Evolutionary conservation across 495 filamentous ascomycete species (phyloP).

Genomic region (Clavariopsis aquatica): DNA sequence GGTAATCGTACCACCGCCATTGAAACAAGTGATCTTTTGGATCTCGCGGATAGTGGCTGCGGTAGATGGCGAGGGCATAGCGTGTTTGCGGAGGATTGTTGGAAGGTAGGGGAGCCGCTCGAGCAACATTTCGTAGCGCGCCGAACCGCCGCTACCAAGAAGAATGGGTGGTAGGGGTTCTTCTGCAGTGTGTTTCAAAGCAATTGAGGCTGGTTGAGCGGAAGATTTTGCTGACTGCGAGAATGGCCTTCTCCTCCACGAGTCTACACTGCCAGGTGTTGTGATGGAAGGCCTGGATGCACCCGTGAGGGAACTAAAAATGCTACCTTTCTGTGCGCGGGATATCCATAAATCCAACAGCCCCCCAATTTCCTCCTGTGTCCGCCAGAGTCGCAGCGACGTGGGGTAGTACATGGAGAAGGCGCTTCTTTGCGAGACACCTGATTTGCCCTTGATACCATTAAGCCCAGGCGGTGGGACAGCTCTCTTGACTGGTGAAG

Average conservation of each 20-base stretch:
- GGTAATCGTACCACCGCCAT: conserved; percentile 49
- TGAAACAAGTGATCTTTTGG: conserved; percentile 68
- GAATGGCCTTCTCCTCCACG: conserved; percentile 38
- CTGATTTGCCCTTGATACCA: conserved; percentile 41
- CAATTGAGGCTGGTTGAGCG: not conserved
- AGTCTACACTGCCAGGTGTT: conserved; percentile 38
- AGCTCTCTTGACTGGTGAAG: conserved; percentile 74
- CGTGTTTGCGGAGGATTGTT: conserved; percentile 52
- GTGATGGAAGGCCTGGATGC: not conserved
- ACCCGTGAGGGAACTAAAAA: conserved; percentile 4
- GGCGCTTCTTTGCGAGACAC: conserved; percentile 54
- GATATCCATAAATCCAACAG: conserved; percentile 66
- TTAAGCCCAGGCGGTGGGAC: conserved; percentile 44
- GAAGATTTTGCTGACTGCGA: conserved; percentile 6
- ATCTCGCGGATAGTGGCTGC: conserved; percentile 53
- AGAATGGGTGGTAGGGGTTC: conserved; percentile 45
- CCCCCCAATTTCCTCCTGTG: conserved; percentile 74
- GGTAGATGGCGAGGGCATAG: conserved; percentile 33
- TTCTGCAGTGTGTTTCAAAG: not conserved
- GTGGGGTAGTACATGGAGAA: conserved; percentile 88
- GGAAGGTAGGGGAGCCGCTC: conserved; percentile 84
- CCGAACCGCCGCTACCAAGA: conserved; percentile 57
- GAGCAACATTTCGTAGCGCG: conserved; percentile 72
- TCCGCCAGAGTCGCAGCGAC: conserved; percentile 71
- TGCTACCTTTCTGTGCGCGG: conserved; percentile 44